Evolutionary conservation across 176 grass and related monocot species (phyloP).

Genomic region (Pontederia crassipes): DNA sequence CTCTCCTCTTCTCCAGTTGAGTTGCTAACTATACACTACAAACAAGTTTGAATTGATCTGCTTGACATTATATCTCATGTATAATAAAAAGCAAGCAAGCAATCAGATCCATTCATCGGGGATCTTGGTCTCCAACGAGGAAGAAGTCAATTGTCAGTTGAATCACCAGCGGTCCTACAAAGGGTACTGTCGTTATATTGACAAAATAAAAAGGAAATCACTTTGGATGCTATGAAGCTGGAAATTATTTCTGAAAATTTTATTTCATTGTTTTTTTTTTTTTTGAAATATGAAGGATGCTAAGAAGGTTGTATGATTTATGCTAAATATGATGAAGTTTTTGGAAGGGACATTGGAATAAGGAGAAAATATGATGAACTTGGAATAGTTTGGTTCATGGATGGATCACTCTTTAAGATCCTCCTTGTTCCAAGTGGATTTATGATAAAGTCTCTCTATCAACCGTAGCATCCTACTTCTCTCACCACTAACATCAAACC

Average conservation of each 20-base stretch:
- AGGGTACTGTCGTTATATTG: constrained; percentile 17
- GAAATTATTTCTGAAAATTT: background rate
- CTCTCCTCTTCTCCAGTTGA: constrained; percentile 43
- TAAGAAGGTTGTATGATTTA: background rate
- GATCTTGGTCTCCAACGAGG: constrained; percentile 89
- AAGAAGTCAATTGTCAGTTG: constrained; percentile 85
- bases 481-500: too few relatives aligned
- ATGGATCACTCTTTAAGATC: constrained; percentile 94
- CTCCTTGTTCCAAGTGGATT: too few relatives aligned
- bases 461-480: too few relatives aligned
- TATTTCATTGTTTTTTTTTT: too few relatives aligned
- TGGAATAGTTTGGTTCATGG: constrained; percentile 98
- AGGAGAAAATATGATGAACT: constrained; percentile 89
- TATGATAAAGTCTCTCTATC: too few relatives aligned
- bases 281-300: background rate
- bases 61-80: constrained; percentile 97
- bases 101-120: constrained; percentile 81
- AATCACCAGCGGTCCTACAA: constrained; percentile 91
- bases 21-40: constrained; percentile 78
- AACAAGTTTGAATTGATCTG: constrained; percentile 97
- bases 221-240: too few relatives aligned
- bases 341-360: constrained; percentile 81
- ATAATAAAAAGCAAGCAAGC: constrained; percentile 97
- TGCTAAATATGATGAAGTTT: constrained; percentile 59
- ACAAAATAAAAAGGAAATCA: too few relatives aligned